Percentiles rank a stretch among this genome's conserved stretches.
These are phyloP conservation scores for Nakataea oryzae DNA, from an alignment of 2,329 filamentous ascomycete genomes.

Conservation along the genomic window DNA sequence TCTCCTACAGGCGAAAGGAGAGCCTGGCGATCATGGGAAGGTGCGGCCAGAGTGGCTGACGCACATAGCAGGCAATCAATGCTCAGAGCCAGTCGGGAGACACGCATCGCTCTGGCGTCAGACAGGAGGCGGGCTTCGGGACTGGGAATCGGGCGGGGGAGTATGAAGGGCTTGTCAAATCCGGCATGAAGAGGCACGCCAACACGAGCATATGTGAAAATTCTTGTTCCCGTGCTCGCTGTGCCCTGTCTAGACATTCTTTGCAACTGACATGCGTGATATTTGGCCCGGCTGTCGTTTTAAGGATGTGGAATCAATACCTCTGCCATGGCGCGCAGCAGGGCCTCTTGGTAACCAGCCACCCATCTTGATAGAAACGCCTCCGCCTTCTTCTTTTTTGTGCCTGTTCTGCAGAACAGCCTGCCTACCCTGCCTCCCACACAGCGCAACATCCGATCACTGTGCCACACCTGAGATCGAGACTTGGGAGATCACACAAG, in stretches of 20 bases:
- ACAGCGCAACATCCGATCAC: neutral
- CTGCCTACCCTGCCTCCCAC: neutral
- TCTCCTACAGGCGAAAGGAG: neutral
- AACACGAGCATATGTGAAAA: neutral
- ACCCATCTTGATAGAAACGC: neutral
- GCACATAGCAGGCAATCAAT: neutral
- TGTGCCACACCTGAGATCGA: neutral
- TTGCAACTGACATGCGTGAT: neutral
- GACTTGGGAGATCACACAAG: neutral
- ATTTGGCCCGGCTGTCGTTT: neutral
- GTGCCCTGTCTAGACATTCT: neutral
- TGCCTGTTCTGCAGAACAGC: too few species aligned
- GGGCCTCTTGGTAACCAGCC: neutral
- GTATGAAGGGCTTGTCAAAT: neutral
- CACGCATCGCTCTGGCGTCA: neutral
- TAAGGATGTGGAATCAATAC: neutral
- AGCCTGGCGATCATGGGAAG: neutral
- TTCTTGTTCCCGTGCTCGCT: neutral
- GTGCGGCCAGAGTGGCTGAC: neutral
- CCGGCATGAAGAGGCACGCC: neutral
- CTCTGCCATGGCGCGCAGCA: neutral
- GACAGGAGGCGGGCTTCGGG: neutral
- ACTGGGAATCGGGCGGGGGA: neutral
- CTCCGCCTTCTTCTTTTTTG: too few species aligned
- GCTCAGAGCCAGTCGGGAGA: neutral